Percentiles rank a stretch among this genome's conserved stretches.
Conservation (phyloP, 768 basidiomycete species). For the Suillus ampliporus region DNA sequence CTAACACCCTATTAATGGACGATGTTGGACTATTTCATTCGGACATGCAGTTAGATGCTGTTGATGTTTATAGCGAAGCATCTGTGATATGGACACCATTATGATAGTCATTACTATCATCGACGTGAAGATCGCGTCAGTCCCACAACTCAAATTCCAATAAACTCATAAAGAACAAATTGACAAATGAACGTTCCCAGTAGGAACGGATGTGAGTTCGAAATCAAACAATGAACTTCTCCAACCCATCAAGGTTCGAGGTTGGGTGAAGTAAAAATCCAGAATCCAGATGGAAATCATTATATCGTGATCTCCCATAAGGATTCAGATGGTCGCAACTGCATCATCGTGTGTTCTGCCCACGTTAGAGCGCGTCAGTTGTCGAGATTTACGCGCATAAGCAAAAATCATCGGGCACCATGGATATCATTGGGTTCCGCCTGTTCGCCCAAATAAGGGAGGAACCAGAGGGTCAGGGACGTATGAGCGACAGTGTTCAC, state of each 20-base stretch:
- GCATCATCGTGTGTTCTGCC: no score
- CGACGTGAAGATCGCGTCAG: not conserved
- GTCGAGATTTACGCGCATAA: no score
- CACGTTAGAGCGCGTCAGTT: no score
- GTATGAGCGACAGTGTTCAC: no score
- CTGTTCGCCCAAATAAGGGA: not conserved
- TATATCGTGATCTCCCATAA: not conserved
- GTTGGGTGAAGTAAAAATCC: not conserved
- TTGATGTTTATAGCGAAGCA: not conserved
- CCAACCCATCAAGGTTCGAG: not conserved
- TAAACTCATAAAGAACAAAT: no score
- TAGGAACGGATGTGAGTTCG: not conserved
- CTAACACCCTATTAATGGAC: not conserved
- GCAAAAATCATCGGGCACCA: not conserved
- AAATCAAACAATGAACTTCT: not conserved
- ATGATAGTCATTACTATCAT: not conserved
- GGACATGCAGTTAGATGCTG: not conserved
- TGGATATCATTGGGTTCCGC: not conserved
- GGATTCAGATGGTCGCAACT: not conserved
- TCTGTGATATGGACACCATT: not conserved
- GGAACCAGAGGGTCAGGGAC: not conserved
- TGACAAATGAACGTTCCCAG: not conserved
- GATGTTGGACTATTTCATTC: not conserved
- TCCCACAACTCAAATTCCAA: not conserved
- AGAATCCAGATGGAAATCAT: not conserved